phyloP scores from a whole-genome alignment of 2,329 filamentous ascomycete species.

The Sporothrix humicola region DNA sequence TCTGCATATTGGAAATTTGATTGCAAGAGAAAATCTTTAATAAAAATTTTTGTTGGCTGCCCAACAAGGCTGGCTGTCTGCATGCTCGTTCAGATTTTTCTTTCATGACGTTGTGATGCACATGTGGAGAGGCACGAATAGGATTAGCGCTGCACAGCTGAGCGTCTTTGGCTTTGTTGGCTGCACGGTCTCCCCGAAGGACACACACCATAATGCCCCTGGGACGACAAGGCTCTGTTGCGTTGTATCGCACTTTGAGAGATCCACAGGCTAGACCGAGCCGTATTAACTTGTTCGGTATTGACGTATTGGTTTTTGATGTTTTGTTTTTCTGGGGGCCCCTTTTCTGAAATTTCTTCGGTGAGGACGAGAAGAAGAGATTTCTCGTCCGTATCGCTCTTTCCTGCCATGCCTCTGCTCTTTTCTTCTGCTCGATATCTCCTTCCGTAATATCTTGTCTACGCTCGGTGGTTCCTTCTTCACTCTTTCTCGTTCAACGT shows the following conservation, averaged over 20 bases:
- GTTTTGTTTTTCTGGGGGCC: neutral
- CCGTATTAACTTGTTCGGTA: slow-evolving; percentile 13
- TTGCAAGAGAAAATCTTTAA: too few species aligned
- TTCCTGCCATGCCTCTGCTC: neutral
- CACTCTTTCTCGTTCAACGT: neutral
- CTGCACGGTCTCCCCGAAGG: slow-evolving; percentile 26
- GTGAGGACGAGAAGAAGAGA: slow-evolving; percentile 11
- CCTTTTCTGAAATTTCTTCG: neutral
- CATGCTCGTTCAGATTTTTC: slow-evolving; percentile 4
- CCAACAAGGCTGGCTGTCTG: slow-evolving; percentile 12
- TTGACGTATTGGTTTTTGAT: neutral
- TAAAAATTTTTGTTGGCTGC: neutral
- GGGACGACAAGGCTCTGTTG: neutral
- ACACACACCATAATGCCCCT: neutral
- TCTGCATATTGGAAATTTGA: too few species aligned
- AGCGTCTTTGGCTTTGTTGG: neutral
- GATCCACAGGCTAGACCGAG: slow-evolving; percentile 25
- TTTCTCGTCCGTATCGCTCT: neutral
- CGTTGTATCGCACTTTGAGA: neutral
- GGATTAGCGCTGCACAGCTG: slow-evolving; percentile 20
- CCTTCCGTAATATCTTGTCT: neutral
- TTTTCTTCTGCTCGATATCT: neutral
- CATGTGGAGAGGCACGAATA: slow-evolving; percentile 19
- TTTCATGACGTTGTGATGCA: slow-evolving; percentile 3
- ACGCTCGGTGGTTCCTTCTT: neutral